phyloP scores from a whole-genome alignment of 768 basidiomycete species.

The Jaapia argillacea region DNA sequence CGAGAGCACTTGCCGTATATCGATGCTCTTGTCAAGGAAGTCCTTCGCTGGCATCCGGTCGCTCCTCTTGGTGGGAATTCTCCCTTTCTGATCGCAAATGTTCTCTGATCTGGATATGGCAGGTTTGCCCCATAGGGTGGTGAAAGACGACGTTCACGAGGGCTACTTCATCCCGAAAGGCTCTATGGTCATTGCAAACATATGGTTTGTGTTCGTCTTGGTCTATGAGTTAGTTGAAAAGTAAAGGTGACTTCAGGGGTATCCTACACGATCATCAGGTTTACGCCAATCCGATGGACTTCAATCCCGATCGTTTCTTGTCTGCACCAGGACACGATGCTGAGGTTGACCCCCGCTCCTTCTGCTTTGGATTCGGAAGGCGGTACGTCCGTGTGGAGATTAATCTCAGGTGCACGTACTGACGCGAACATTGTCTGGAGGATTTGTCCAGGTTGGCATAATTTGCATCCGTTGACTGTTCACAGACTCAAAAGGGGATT shows the following conservation, averaged over 20 bases:
- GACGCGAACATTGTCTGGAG: background rate
- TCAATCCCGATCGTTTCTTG: conserved; percentile 12
- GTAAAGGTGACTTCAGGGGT: background rate
- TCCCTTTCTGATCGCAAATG: background rate
- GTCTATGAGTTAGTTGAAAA: background rate
- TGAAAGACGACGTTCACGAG: conserved; percentile 2
- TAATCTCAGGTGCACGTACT: background rate
- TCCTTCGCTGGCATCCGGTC: conserved; percentile 8
- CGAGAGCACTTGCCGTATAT: conserved; percentile 11
- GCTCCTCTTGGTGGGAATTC: background rate
- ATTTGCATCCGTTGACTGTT: background rate
- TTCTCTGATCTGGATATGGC: background rate
- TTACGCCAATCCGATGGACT: conserved; percentile 9
- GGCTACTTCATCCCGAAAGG: conserved; percentile 3
- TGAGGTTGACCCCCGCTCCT: background rate
- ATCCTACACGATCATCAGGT: conserved; percentile 9
- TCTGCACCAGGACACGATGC: background rate
- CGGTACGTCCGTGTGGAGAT: conserved; percentile 1
- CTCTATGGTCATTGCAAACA: background rate
- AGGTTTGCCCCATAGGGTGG: conserved; percentile 3
- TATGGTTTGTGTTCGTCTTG: background rate
- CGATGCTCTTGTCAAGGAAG: conserved; percentile 20
- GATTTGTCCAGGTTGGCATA: background rate
- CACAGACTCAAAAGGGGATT: too few relatives aligned
- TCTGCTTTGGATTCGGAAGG: conserved; percentile 6